These are phyloP conservation scores for Eucalyptus camaldulensis DNA, from an alignment of 345 rosid genomes.

Conservation along the genomic window DNA sequence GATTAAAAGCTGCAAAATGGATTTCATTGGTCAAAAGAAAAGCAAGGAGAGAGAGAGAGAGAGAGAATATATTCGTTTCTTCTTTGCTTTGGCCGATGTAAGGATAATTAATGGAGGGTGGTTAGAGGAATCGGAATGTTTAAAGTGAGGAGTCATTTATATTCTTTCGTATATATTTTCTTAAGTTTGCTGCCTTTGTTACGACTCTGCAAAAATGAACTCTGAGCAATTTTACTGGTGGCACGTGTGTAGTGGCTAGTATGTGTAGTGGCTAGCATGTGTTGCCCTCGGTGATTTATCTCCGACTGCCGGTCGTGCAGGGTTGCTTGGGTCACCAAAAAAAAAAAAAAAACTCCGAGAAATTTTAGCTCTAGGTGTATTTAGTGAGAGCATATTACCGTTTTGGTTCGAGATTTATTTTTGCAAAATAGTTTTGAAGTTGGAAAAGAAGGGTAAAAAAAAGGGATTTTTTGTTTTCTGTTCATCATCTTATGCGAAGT, in stretches of 20 bases:
- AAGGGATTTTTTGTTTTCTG: no score
- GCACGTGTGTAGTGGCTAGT: no score
- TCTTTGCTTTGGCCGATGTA: background rate
- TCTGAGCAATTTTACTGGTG: background rate
- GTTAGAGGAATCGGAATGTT: background rate
- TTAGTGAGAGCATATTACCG: no score
- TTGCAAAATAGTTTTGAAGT: no score
- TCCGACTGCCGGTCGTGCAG: no score
- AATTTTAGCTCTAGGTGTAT: background rate
- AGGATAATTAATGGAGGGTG: background rate
- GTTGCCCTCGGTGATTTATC: no score
- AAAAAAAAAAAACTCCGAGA: background rate
- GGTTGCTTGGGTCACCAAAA: no score
- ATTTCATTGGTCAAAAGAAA: background rate
- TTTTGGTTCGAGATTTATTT: no score
- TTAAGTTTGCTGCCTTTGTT: background rate
- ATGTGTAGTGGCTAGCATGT: no score
- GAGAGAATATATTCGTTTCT: background rate
- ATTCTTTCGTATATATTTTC: background rate
- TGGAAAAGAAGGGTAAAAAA: no score
- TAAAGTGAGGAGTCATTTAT: background rate
- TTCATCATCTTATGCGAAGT: no score
- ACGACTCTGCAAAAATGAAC: background rate
- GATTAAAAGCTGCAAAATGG: background rate
- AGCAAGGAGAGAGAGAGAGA: background rate